Evolutionary conservation across 805 yeast species (phyloP).

Genomic region (Candida alai): DNA sequence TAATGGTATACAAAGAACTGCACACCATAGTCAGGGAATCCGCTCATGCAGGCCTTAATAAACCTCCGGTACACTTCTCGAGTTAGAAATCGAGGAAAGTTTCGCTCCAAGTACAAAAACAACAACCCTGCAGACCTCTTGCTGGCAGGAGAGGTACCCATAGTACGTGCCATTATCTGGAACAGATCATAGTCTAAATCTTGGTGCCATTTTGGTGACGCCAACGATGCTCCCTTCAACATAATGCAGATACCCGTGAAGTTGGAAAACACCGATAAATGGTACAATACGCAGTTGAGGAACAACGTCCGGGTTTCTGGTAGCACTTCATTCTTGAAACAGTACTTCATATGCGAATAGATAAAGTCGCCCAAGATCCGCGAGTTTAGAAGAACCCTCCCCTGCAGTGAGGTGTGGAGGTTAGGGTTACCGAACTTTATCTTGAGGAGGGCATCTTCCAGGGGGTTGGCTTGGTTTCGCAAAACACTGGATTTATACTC

Average conservation of each 20-base stretch:
- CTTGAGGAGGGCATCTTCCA: conserved; percentile 13
- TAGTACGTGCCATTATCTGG: conserved; percentile 23
- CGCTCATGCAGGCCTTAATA: conserved; percentile 22
- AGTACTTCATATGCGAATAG: conserved; percentile 20
- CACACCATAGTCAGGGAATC: conserved; percentile 19
- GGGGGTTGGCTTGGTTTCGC: background rate
- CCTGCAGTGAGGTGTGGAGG: conserved; percentile 21
- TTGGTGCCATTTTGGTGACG: conserved; percentile 13
- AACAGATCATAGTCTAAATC: conserved; percentile 28
- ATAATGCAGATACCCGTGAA: conserved; percentile 26
- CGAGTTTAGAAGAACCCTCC: conserved; percentile 31
- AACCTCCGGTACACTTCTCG: conserved; percentile 19
- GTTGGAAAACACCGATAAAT: conserved; percentile 31
- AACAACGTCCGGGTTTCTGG: conserved; percentile 22
- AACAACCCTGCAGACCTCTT: conserved; percentile 23
- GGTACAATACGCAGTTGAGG: conserved; percentile 35
- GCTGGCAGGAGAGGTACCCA: conserved; percentile 25
- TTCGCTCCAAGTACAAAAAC: conserved; percentile 17
- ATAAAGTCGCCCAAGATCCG: conserved; percentile 21
- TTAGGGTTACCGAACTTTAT: conserved; percentile 23
- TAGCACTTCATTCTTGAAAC: conserved; percentile 10
- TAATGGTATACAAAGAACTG: conserved; percentile 22
- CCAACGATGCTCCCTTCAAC: conserved; percentile 14
- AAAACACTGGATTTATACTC: background rate
- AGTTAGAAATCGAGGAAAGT: conserved; percentile 9